Percentiles rank a stretch among this genome's conserved stretches.
Conservation (phyloP, 768 basidiomycete species). For the Termitomyces sp. region DNA sequence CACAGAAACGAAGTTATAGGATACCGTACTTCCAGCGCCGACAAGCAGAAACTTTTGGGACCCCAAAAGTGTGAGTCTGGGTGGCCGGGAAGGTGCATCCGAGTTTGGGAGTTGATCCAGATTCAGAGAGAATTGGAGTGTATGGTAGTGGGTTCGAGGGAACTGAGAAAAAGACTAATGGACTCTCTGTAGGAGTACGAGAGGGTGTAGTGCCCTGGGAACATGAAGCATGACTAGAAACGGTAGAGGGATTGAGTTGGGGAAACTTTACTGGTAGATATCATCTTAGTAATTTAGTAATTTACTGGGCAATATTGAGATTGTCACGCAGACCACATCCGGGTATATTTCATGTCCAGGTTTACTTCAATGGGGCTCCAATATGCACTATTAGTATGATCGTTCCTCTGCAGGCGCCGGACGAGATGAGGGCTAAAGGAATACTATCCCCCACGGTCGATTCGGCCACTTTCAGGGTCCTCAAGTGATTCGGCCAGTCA, state of each 20-base stretch:
- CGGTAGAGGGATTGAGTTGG: constrained; percentile 14
- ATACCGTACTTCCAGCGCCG: background rate
- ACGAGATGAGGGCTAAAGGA: no score
- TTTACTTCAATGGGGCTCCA: no score
- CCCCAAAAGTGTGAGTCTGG: constrained; percentile 13
- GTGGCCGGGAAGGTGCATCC: constrained; percentile 18
- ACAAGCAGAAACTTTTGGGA: constrained; percentile 9
- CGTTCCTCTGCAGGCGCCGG: no score
- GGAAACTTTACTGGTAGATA: constrained; percentile 13
- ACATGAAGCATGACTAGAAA: constrained; percentile 23
- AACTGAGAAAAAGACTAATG: constrained; percentile 52
- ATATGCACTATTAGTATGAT: no score
- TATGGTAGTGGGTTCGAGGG: constrained; percentile 46
- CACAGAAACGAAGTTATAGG: background rate
- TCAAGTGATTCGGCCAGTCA: no score
- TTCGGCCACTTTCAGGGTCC: no score
- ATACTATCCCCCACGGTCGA: no score
- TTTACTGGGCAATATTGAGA: constrained; percentile 10
- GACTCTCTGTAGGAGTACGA: constrained; percentile 51
- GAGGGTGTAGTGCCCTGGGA: constrained; percentile 52
- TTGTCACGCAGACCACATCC: background rate
- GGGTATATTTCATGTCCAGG: background rate
- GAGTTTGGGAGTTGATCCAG: constrained; percentile 18
- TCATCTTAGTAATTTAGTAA: no score
- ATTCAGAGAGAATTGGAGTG: constrained; percentile 30